phyloP scores from a whole-genome alignment of 192 early-diverging fungal genomes.

The Cladochytrium replicatum region DNA sequence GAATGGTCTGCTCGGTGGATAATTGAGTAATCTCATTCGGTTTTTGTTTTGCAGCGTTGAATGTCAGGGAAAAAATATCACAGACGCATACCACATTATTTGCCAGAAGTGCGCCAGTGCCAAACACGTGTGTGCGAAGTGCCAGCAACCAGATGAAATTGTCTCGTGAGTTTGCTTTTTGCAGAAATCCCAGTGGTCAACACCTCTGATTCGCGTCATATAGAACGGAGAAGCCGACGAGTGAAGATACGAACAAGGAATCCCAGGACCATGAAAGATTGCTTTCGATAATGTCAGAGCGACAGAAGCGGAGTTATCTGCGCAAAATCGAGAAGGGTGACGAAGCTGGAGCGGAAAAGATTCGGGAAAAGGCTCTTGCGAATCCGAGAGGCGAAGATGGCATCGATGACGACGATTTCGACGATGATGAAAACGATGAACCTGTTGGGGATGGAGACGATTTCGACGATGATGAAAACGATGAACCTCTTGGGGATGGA shows the following conservation, averaged over 20 bases:
- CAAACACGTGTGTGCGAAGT: conserved; percentile 89
- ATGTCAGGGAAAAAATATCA: conserved; percentile 76
- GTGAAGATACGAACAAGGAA: conserved; percentile 55
- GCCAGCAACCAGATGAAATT: conserved; percentile 59
- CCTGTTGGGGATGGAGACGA: conserved; percentile 41
- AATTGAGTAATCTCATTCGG: neutral
- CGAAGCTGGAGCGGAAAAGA: conserved; percentile 38
- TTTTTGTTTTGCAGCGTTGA: conserved; percentile 26
- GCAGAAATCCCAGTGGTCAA: neutral
- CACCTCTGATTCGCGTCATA: neutral
- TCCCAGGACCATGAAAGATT: conserved; percentile 62
- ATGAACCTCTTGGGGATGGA: conserved; percentile 26
- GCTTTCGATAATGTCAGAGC: conserved; percentile 63
- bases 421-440: conserved; percentile 35
- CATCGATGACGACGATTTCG: conserved; percentile 29
- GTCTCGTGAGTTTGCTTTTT: no score
- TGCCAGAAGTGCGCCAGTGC: conserved; percentile 74
- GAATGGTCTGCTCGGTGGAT: neutral
- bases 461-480: conserved; percentile 49
- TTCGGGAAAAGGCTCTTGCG: conserved; percentile 5
- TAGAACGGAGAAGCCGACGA: conserved; percentile 42
- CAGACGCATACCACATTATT: conserved; percentile 89
- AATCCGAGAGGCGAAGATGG: conserved; percentile 25
- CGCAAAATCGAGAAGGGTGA: conserved; percentile 75
- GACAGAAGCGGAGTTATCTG: conserved; percentile 71